Percentiles rank a stretch among this genome's conserved stretches.
Conservation (phyloP, 2,329 filamentous ascomycete species). For the Monosporascus sp. region DNA sequence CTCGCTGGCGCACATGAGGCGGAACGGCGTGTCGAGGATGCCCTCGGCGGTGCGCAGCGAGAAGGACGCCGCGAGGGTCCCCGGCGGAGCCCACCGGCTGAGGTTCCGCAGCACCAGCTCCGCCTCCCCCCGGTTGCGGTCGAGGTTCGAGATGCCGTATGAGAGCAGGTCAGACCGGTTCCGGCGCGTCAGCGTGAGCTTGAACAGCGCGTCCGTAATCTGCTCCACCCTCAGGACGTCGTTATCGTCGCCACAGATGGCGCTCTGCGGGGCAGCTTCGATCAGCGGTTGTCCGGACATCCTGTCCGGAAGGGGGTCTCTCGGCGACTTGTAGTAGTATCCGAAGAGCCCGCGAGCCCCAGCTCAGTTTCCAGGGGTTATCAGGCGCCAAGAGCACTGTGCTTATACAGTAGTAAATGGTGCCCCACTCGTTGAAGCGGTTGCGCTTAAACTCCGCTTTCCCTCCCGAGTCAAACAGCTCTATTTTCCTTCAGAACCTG, state of each 20-base stretch:
- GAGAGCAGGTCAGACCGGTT: slow-evolving; percentile 1
- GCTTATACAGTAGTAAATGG: too few species aligned
- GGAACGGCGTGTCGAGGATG: slow-evolving; percentile 2
- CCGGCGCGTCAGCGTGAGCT: slow-evolving; percentile 1
- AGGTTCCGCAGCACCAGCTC: slow-evolving; percentile 3
- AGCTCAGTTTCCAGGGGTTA: too few species aligned
- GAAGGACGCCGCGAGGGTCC: neutral
- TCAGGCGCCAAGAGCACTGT: too few species aligned
- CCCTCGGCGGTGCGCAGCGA: neutral
- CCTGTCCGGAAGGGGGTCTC: too few species aligned
- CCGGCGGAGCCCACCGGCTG: slow-evolving; percentile 1
- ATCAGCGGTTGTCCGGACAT: neutral
- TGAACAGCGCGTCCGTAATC: neutral
- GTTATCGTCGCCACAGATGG: neutral
- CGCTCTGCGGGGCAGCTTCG: neutral
- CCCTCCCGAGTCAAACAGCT: too few species aligned
- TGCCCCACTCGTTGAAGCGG: too few species aligned
- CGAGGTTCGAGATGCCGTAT: neutral
- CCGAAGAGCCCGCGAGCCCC: too few species aligned
- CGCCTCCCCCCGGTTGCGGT: slow-evolving; percentile 1
- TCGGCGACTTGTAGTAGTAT: too few species aligned
- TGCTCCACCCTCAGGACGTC: neutral
- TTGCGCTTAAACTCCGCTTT: too few species aligned
- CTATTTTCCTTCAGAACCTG: too few species aligned
- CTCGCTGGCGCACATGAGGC: slow-evolving; percentile 3